Evolutionary conservation across 345 rosid genomes (phyloP).

Genomic region (Brassica cretica): DNA sequence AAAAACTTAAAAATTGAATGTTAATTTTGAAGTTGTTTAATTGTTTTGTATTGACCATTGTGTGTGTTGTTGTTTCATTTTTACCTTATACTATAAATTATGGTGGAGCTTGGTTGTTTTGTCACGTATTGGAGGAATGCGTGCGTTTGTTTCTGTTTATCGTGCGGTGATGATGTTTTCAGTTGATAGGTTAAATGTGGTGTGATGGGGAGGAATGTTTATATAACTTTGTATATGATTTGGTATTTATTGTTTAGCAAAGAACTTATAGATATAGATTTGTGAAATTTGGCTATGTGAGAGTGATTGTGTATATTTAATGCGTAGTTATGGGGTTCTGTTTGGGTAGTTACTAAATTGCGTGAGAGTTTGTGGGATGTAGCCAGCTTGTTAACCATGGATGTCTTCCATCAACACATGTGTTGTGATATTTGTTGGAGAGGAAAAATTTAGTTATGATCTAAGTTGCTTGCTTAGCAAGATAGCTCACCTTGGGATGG

Average conservation of each 20-base stretch:
- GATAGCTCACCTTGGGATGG: background rate
- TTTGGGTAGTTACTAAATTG: background rate
- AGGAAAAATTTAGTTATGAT: background rate
- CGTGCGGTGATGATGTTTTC: no score
- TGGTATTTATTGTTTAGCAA: background rate
- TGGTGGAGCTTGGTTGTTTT: no score
- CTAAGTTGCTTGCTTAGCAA: background rate
- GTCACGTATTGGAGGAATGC: no score
- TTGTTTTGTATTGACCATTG: no score
- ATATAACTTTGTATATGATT: no score
- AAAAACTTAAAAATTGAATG: no score
- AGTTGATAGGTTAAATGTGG: no score
- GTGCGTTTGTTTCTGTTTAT: no score
- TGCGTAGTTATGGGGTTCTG: background rate
- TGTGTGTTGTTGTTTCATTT: no score
- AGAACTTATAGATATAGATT: background rate
- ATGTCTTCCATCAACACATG: background rate
- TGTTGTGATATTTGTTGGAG: background rate
- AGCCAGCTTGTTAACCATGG: background rate
- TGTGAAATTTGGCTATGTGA: background rate
- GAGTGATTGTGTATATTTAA: background rate
- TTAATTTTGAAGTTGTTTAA: no score
- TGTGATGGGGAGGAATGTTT: no score
- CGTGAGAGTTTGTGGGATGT: background rate
- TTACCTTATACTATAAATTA: no score